A percentile compares a stretch with the other conserved stretches of the same genome.
Conservation (phyloP, 306 rosid species). For the Quercus mongolica region DNA sequence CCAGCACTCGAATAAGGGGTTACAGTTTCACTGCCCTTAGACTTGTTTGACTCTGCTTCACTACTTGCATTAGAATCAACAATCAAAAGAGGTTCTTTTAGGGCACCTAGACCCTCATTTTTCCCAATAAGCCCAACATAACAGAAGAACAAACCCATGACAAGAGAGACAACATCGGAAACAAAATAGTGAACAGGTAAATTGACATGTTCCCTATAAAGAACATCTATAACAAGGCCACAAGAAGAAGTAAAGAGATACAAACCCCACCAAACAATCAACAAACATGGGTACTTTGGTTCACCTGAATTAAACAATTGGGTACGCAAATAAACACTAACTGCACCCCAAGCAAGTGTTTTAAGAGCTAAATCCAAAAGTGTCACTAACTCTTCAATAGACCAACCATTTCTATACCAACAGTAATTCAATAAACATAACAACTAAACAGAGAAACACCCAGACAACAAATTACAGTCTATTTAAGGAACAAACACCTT, state of each 20-base stretch:
- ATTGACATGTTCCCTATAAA: constrained; percentile 6
- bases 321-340: constrained; percentile 22
- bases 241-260: constrained; percentile 32
- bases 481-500: background rate
- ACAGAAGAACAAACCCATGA: constrained; percentile 34
- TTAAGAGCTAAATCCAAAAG: constrained; percentile 38
- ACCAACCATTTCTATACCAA: constrained; percentile 31
- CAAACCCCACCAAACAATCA: constrained; percentile 51
- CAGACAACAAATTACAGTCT: constrained; percentile 26
- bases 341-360: background rate
- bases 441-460: constrained; percentile 26
- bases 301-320: constrained; percentile 12
- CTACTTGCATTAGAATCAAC: constrained; percentile 11
- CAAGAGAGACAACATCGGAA: constrained; percentile 31
- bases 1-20: constrained; percentile 47
- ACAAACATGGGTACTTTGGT: constrained; percentile 21
- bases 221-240: constrained; percentile 31
- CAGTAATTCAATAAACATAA: constrained; percentile 22
- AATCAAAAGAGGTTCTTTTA: constrained; percentile 42
- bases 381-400: constrained; percentile 29
- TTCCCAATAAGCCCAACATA: constrained; percentile 28
- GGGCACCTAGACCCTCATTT: constrained; percentile 17
- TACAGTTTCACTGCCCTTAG: constrained; percentile 26
- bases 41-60: constrained; percentile 4
- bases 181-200: constrained; percentile 28